Base-by-base conservation (phyloP, 2,329 filamentous ascomycete species). In the Blastomyces gilchristii region DNA sequence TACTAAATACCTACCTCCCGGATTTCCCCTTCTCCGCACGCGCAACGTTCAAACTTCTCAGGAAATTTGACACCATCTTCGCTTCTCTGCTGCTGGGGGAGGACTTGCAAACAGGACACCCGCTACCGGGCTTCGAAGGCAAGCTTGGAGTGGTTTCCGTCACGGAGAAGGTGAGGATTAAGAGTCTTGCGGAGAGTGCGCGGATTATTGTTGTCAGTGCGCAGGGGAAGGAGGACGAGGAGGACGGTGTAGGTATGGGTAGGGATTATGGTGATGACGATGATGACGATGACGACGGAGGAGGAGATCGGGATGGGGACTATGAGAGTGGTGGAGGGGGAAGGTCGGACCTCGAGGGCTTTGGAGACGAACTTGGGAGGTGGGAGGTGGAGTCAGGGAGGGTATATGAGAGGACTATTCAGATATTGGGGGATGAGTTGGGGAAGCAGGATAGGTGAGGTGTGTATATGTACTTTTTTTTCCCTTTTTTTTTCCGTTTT, bases 91-190 rank as follows among this genome's bases (percentile, higher is more conserved):
- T 96, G 1, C 77, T 80, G 31, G 88, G 89, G 3, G 77, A 82
- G 63, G 86, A 96, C 69, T 76, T 86, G 3, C 83, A 86, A 16
- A 87, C 87, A 0, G 82, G 83, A 0, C 83, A 87, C 49, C 69
- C 78, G 0, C 78, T 96, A 0, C 86, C 90, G 0, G 90, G 91
- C 0, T 91, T 92, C 66, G 83, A 85, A 66, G 80, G 78, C 7
- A 83, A 83, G 0, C 77, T 81, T 5, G 75, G 80, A 4, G 77
- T 77, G 11, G 77, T 77, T 9, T 87, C 90, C 0, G 87, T 90
- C 79, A 91, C 86, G 22, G 91, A 97, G 73, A 96, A 94, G 81
- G 91, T 97, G 8, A 84, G 93, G 50, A 88, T 92, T 67, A 88
- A 89, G 71, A 90, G 89, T 70, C 78, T 95, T 39, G 89, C 91